Conservation (phyloP, 768 basidiomycete species). For the Pulveroboletus ravenelii region DNA sequence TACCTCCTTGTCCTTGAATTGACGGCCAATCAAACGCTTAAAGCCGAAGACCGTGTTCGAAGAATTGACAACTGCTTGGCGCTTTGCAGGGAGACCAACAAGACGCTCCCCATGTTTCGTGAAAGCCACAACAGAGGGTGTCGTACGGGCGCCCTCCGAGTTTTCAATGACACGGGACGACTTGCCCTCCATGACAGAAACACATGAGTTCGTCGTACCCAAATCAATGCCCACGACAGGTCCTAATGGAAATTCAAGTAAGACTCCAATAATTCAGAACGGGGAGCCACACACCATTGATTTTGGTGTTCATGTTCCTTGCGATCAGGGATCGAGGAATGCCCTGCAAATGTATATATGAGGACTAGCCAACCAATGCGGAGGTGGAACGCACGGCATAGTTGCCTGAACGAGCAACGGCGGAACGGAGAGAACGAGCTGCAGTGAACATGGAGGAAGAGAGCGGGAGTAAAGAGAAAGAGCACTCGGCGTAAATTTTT, state of each 20-base stretch:
- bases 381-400: constrained; percentile 50
- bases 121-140: constrained; percentile 98
- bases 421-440: constrained; percentile 58
- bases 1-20: constrained; percentile 91
- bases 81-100: constrained; percentile 93
- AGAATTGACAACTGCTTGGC: constrained; percentile 95
- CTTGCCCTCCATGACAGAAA: constrained; percentile 94
- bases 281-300: constrained; percentile 58
- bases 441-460: constrained; percentile 65
- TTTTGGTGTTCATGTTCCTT: constrained; percentile 95
- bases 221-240: constrained; percentile 96
- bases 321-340: constrained; percentile 71
- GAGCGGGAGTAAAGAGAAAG: constrained; percentile 30
- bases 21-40: constrained; percentile 92
- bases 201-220: constrained; percentile 90
- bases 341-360: constrained; percentile 37
- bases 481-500: constrained; percentile 45
- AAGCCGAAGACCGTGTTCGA: constrained; percentile 91
- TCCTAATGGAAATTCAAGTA: constrained; percentile 36
- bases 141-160: constrained; percentile 95
- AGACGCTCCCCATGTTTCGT: constrained; percentile 97
- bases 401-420: constrained; percentile 55
- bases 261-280: not conserved
- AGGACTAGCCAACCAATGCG: not conserved
- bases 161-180: constrained; percentile 95